Conservation (phyloP, 2,329 filamentous ascomycete species). For the Aaosphaeria arxii region DNA sequence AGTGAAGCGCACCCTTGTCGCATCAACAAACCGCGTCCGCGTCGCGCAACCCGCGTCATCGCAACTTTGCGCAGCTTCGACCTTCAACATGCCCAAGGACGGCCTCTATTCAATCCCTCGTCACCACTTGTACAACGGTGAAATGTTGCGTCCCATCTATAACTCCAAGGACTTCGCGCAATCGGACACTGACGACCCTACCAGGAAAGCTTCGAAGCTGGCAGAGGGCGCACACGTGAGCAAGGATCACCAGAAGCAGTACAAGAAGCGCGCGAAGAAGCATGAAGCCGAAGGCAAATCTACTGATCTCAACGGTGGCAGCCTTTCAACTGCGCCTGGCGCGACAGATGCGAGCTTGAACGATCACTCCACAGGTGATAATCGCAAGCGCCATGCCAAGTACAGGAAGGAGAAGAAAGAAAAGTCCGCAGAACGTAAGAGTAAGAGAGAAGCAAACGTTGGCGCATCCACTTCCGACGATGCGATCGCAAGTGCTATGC, state of each 20-base stretch:
- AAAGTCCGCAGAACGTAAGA: too few species aligned
- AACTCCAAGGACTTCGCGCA: conserved; percentile 19
- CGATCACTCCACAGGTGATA: neutral
- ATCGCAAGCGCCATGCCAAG: neutral
- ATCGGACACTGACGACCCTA: neutral
- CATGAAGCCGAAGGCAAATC: neutral
- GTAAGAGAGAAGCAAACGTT: too few species aligned
- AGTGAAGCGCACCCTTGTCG: too few species aligned
- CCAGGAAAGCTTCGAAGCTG: neutral
- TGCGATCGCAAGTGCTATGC: too few species aligned
- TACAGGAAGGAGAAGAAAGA: too few species aligned
- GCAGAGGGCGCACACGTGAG: neutral
- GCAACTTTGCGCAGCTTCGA: neutral
- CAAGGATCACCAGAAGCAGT: neutral
- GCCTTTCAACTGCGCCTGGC: too few species aligned
- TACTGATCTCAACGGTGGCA: too few species aligned
- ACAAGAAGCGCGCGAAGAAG: neutral
- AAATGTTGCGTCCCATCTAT: conserved; percentile 7
- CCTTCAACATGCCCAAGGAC: conserved; percentile 12
- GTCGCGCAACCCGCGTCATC: too few species aligned
- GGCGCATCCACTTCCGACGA: too few species aligned
- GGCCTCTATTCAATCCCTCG: conserved; percentile 23
- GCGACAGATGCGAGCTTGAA: too few species aligned
- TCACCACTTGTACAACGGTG: conserved; percentile 15
- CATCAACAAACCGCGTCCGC: too few species aligned